A percentile compares a stretch with the other conserved stretches of the same genome.
Conservation (phyloP, 1,284 basidiomycete genomes). For the Moesziomyces antarcticus region DNA sequence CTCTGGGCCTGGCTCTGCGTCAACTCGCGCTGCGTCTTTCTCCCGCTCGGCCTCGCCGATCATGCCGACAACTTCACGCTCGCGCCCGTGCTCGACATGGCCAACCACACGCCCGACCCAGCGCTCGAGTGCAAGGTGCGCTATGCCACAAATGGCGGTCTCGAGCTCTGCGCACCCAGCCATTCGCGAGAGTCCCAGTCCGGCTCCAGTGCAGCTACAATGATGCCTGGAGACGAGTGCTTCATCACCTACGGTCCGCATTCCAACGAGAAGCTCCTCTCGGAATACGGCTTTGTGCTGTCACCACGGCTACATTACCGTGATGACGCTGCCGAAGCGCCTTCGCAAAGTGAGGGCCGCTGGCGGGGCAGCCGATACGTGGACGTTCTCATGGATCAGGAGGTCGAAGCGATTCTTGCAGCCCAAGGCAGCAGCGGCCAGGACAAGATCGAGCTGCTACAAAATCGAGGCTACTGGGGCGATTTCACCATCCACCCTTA, state of each 20-base stretch:
- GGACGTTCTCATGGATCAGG: conserved; percentile 50
- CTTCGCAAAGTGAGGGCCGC: neutral
- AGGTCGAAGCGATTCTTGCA: conserved; percentile 26
- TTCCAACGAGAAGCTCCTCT: conserved; percentile 52
- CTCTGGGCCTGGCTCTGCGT: conserved; percentile 62
- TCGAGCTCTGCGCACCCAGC: conserved; percentile 50
- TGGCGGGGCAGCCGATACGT: conserved; percentile 55
- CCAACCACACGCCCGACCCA: conserved; percentile 58
- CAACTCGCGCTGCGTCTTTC: conserved; percentile 62
- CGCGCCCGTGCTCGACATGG: conserved; percentile 65
- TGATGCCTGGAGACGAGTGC: conserved; percentile 48
- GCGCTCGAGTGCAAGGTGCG: conserved; percentile 51
- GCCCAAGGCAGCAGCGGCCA: conserved; percentile 29
- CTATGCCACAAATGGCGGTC: conserved; percentile 33
- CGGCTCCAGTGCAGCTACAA: neutral
- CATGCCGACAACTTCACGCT: conserved; percentile 64
- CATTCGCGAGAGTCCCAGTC: neutral
- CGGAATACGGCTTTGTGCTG: conserved; percentile 63
- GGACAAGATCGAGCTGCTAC: conserved; percentile 53
- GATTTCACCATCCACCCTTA: conserved; percentile 60
- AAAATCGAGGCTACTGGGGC: conserved; percentile 58
- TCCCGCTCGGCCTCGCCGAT: conserved; percentile 47
- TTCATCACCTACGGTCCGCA: conserved; percentile 64
- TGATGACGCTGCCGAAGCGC: neutral
- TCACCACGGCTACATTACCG: conserved; percentile 3